Base-by-base conservation (phyloP, 2,329 filamentous ascomycete species). In the Dryadomyces sulphureus region DNA sequence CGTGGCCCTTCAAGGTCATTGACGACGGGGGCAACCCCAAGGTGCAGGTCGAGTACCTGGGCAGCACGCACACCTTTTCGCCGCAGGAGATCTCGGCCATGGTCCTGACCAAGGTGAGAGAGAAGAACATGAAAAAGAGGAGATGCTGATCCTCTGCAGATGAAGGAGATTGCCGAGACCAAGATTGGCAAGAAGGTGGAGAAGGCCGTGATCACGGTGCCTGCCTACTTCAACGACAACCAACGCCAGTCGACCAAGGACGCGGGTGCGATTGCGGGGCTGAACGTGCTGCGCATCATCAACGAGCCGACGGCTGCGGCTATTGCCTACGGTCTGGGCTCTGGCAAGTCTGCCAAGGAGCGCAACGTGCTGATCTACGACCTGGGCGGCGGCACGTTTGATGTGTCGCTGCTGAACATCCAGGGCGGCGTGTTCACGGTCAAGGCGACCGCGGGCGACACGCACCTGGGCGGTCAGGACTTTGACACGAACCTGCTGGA, bases 171-270 rank as follows among this genome's bases (percentile, higher is more conserved):
- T 65, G 92, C 92, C 61, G 92, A 98, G 77, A 77, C 76, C 68
- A 96, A 98, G 79, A 81, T 98, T 60, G 92, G 88, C 69, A 94
- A 93, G 83, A 94, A 92, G 75, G 89, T 96, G 61, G 81, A 92
- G 72, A 96, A 96, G 81, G 92, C 92, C 54, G 92, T 98, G 66
- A 89, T 98, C 68, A 98, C 92, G 52, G 92, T 96, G 49, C 92
- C 92, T 49, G 92, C 92, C 64, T 98, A 98, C 79, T 98, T 98
- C 86, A 96, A 96, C 78, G 92, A 98, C 81, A 94, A 94, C 77
- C 92, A 98, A 77, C 84, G 92, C 72, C 92, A 96, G 73, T 86
- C 92, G 56, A 98, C 92, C 72, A 96, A 96, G 82, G 92, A 96
- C 64, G 92, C 92, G 56, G 92, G 92, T 81, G 84, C 90, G 66